These are phyloP conservation scores for Penicillium argentinense DNA, from an alignment of 495 filamentous ascomycete genomes.

Conservation along the genomic window DNA sequence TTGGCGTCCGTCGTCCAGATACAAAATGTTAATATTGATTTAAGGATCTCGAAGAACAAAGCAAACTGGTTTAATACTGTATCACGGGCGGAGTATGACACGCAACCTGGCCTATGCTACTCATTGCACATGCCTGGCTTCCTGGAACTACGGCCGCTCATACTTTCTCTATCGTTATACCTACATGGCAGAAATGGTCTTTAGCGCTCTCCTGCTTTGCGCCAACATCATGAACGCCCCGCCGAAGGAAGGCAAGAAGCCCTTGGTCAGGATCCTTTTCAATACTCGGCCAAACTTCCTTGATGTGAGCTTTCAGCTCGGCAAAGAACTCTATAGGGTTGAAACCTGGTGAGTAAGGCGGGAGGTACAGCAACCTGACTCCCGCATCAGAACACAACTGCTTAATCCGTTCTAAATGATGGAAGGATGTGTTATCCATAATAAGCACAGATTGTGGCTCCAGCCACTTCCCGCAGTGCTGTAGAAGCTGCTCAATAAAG, in stretches of 20 bases:
- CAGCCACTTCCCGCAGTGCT: too few species aligned
- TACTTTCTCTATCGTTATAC: slow-evolving; percentile 5
- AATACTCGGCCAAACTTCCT: slow-evolving; percentile 3
- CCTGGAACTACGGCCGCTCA: not conserved
- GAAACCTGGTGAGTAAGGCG: slow-evolving; percentile 11
- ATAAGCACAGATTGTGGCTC: too few species aligned
- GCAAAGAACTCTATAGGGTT: slow-evolving; percentile 24
- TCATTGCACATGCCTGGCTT: too few species aligned
- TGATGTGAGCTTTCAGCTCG: slow-evolving; percentile 20
- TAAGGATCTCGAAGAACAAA: too few species aligned
- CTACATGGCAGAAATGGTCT: slow-evolving; percentile 16
- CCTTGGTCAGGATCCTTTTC: slow-evolving; percentile 8
- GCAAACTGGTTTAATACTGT: too few species aligned
- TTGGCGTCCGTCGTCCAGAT: too few species aligned
- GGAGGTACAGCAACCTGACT: slow-evolving; percentile 11
- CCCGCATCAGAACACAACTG: too few species aligned
- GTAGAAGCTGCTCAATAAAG: too few species aligned
- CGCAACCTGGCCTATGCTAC: not conserved
- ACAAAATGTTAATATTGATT: too few species aligned
- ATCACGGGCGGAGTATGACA: not conserved
- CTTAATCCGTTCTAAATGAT: too few species aligned
- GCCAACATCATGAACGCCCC: slow-evolving; percentile 11
- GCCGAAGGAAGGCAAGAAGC: slow-evolving; percentile 12
- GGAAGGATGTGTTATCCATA: too few species aligned
- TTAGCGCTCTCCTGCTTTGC: slow-evolving; percentile 10